Base-by-base conservation (phyloP, 257 asterid species). In the Knoxia roxburghii region DNA sequence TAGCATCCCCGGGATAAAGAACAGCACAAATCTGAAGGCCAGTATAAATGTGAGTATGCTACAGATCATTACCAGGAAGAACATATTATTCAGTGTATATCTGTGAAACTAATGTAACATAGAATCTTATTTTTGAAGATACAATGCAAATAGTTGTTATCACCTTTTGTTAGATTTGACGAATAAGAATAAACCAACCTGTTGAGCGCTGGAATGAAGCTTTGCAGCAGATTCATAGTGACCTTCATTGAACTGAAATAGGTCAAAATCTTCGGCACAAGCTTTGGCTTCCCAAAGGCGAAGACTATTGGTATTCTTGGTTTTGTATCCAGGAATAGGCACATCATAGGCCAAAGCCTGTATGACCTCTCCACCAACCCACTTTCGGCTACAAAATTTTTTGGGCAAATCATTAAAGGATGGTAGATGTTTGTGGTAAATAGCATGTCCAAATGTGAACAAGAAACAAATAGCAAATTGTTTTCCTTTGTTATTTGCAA, bases 271-370 rank as follows among this genome's bases (percentile, higher is more conserved):
- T 62, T 70, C 82, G 45, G 97, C 83, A 73, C 84, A 74, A 69
- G 99, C 97, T 89, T 87, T 85, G 78, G 99, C 99, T 46, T 94
- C 97, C 99, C 99, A 94, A 68, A 94, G 95, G 37, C 99, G 95
- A 76, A 94, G 99, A 69, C 96, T 84, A 72, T 85, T 94, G 52
- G 99, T 90, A 79, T 94, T 90, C 81, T 88, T 94, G 66, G 99
- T 94, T 83, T 84, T 94, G 80, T 88, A 94, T 72, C 99, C 99
- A 75, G 99, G 99, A 83, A 94, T 88, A n/a, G 99, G 99, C 49
- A 94, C 97, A 84, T 94, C 99, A 76, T 90, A 94, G 68, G 97
- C 97, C 78, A 90, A 68, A 72, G 99, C 96, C 79, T 94, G 96
- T 75, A 90, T 49, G 75, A 89, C 90, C 86, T 90, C 99, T 46